Evolutionary conservation across 2,329 filamentous ascomycete species (phyloP), one percentile per base, ranked within the genome.

Genomic region (Helicocarpus griseus): DNA sequence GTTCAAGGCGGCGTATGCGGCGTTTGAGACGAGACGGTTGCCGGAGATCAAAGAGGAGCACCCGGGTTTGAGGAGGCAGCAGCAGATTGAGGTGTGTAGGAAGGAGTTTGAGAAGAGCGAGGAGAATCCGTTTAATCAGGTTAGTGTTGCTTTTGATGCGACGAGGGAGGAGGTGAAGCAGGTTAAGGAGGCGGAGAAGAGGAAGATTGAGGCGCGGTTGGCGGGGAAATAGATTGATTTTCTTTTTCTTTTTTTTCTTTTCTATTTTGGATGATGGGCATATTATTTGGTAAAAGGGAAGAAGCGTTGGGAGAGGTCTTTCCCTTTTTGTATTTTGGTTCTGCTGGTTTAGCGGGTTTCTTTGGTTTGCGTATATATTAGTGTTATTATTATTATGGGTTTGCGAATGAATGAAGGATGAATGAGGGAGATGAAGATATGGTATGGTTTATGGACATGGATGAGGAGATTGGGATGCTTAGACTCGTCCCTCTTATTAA

Each of bases 61-160:
- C 49, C 82, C 85, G 52, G 89, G 88, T 0, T 69, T 97, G 65
- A 77, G 90, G 52, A 76, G 87, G 60, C 81, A 94, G 60, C 90
- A 96, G 78, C 85, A 87, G 70, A 83, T 90, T 62, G 86, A 91
- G 57, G 77, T 84, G 64, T 87, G 95, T 59, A 73, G 80, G 56
- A 94, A 95, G 76, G 93, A 97, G 73, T 98, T 97, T 68, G 86
- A 95, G 70, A 94, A 89, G 76, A 87, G 86, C 63, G 85, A 87
- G 1, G 91, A 97, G 61, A 98, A 98, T 69, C 93, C 93, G 13
- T 93, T 95, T 73, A 95, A 95, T 72, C 88, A 95, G 73, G 83
- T 85, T 14, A 81, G 75, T 48, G 87, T 82, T 2, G 69, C 76
- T 2, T 94, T 89, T 71, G 87, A 98, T 69, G 81, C 87, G 50